These are phyloP conservation scores for Umbelopsis isabellina DNA, from an alignment of 192 early-diverging fungal genomes.

Conservation along the genomic window DNA sequence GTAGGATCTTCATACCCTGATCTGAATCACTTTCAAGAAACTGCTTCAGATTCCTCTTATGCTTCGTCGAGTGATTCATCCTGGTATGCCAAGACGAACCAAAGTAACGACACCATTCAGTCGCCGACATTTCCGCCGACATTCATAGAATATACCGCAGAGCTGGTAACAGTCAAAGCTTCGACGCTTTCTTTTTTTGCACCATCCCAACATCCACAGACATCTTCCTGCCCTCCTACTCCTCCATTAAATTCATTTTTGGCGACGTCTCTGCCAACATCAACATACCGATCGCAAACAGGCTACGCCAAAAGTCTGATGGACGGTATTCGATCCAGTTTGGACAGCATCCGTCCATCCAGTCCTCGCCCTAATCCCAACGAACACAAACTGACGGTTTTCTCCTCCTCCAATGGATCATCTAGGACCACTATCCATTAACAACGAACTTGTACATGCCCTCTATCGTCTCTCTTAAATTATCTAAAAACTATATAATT, in stretches of 20 bases:
- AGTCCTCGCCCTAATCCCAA: not conserved
- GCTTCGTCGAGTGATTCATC: constrained; percentile 12
- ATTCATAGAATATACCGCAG: constrained; percentile 4
- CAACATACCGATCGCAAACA: not conserved
- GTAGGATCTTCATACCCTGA: not conserved
- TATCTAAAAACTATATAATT: no score
- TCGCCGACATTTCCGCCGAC: constrained; percentile 5
- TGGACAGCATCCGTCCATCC: not conserved
- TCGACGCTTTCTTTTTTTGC: constrained; percentile 3
- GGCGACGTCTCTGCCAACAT: not conserved
- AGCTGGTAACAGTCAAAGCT: constrained; percentile 2
- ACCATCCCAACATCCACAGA: not conserved
- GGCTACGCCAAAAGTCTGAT: constrained; percentile 5
- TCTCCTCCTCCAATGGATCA: constrained; percentile 3
- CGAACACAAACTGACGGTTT: constrained; percentile 9
- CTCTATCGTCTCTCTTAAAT: no score
- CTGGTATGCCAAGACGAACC: not conserved
- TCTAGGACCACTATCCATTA: not conserved
- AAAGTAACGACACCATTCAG: not conserved
- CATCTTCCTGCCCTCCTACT: constrained; percentile 1
- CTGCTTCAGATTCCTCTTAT: not conserved
- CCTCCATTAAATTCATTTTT: constrained; percentile 8
- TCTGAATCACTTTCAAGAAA: not conserved
- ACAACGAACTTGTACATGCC: no score
- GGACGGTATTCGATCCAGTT: constrained; percentile 1